Percentiles rank a stretch among this genome's conserved stretches.
phyloP scores from a whole-genome alignment of 768 basidiomycete species.

The Auriscalpium orientale region DNA sequence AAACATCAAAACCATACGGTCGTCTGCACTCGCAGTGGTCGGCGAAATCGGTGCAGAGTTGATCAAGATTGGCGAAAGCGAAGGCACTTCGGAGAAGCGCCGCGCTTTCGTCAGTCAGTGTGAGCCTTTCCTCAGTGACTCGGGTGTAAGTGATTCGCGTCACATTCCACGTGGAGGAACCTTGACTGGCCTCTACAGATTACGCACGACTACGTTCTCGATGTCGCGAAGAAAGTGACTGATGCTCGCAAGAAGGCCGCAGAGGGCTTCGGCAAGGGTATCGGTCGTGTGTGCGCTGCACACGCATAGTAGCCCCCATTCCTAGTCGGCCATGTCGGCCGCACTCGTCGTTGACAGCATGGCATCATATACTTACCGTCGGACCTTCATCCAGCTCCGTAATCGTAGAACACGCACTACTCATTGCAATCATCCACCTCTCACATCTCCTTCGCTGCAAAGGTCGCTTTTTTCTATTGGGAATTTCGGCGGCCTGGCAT shows the following conservation, averaged over 20 bases:
- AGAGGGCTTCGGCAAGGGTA: conserved; percentile 67
- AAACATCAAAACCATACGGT: conserved; percentile 55
- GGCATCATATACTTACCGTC: no score
- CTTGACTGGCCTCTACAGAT: conserved; percentile 32
- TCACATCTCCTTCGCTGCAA: no score
- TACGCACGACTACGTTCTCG: conserved; percentile 54
- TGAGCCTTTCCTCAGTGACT: conserved; percentile 28
- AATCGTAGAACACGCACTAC: no score
- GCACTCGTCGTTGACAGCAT: no score
- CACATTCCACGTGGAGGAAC: neutral
- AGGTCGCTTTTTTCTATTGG: no score
- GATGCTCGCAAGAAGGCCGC: conserved; percentile 67
- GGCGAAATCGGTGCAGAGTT: conserved; percentile 52
- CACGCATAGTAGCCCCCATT: conserved; percentile 13
- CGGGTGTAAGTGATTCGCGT: conserved; percentile 24
- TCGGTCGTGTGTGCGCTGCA: conserved; percentile 41
- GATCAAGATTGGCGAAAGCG: conserved; percentile 40
- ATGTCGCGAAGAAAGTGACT: conserved; percentile 53
- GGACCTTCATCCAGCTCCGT: no score
- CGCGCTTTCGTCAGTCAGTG: conserved; percentile 47
- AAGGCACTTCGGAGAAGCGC: conserved; percentile 45
- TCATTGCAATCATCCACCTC: no score
- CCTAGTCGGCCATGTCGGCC: neutral
- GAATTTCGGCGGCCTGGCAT: no score
- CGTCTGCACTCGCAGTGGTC: conserved; percentile 42